Conservation (phyloP, 2,329 filamentous ascomycete genomes). For the Hypoxylon sp. region DNA sequence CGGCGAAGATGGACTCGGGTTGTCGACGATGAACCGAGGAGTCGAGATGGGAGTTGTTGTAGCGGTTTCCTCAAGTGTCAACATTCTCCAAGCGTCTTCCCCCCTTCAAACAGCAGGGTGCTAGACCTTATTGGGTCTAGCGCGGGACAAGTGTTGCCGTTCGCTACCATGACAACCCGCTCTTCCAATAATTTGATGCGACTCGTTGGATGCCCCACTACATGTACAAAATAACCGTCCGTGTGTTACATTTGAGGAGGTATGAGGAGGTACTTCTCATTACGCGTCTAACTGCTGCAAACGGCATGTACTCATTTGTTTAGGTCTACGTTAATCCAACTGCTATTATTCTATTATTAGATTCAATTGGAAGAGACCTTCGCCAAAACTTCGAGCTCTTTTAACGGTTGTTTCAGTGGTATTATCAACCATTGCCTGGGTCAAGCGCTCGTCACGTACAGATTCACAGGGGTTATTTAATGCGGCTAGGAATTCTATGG, state of each 20-base stretch:
- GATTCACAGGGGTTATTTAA: constrained; percentile 9
- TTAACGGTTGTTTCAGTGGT: not conserved
- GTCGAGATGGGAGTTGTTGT: constrained; percentile 34
- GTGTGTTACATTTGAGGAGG: not conserved
- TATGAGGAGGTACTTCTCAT: constrained; percentile 16
- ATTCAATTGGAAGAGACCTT: not conserved
- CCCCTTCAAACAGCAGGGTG: constrained; percentile 44
- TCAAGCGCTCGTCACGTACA: not conserved
- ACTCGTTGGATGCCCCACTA: constrained; percentile 16
- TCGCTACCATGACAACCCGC: constrained; percentile 52
- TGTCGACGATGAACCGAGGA: constrained; percentile 32
- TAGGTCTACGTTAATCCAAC: constrained; percentile 8
- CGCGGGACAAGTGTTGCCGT: constrained; percentile 45
- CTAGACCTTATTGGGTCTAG: constrained; percentile 41
- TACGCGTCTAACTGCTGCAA: constrained; percentile 3
- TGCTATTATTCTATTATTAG: constrained; percentile 14
- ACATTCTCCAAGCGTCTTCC: constrained; percentile 44
- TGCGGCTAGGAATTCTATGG: constrained; percentile 11
- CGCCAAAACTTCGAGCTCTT: not conserved
- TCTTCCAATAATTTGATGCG: constrained; percentile 8
- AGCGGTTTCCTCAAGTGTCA: constrained; percentile 36
- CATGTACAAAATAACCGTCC: not conserved
- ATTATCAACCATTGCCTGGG: not conserved
- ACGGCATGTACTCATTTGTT: constrained; percentile 14
- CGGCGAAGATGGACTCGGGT: constrained; percentile 38